Evolutionary conservation across 73 alveolate genomes (phyloP), one percentile per base, ranked within the genome.

Genomic region (Blepharisma stoltei): DNA sequence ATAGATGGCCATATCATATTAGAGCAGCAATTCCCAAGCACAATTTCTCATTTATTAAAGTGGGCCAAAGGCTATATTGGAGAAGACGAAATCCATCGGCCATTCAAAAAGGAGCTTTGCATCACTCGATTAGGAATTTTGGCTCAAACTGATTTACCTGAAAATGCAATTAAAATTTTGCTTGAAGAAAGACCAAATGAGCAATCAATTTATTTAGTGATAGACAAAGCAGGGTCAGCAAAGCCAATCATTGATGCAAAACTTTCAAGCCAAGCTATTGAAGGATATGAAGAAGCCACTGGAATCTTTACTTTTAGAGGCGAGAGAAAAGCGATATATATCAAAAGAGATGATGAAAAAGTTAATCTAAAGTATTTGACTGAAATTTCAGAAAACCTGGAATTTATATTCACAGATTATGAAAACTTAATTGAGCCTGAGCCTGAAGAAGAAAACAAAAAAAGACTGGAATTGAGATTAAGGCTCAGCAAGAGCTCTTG

Each of bases 221-320:
- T 60, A 18, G 73, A 60, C 73, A 14, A 14, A 2, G 73, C 46
- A 14, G 73, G 73, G 23, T 9, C 48, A 0, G 73, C 14, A 1
- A 14, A 14, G 14, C 73, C 73, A 14, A 60, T 60, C 0, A 25
- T 9, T 25, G 18, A 20, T 14, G 11, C 23, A 11, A 38, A 18
- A 11, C 11, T 60, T 14, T 18, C 73, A 14, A 38, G 23, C 14
- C 46, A 60, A 25, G 18, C 46, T 18, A 60, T 8, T n/a, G 73
- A 60, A 60, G 73, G 45, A 8, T 60, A 14, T 14, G 73, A 60
- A 60, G 73, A 60, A 1, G 73, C 73, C 14, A 38, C 23, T 60
- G 48, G 48, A 9, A 38, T 14, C 18, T 60, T 60, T 25, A 0
- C 11, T 1, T 38, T 20, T 60, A 25, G 46, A 20, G 73, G 73